Evolutionary conservation across 2,329 filamentous ascomycete species (phyloP).

Genomic region (Colletotrichum sp.): DNA sequence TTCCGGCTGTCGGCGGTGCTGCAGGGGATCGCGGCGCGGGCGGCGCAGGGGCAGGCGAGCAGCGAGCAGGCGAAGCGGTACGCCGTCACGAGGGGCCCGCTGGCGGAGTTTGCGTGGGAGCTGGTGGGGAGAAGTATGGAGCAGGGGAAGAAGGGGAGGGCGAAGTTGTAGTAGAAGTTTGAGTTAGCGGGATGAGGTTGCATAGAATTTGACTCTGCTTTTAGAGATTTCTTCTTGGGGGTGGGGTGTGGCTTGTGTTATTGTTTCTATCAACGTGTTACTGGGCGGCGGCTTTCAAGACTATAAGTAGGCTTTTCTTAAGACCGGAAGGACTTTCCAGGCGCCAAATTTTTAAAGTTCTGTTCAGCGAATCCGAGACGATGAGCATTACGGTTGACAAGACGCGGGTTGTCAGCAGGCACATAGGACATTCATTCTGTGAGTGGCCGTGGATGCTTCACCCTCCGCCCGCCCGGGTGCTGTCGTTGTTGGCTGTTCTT

Average conservation of each 20-base stretch:
- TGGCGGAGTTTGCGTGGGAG: slow-evolving; percentile 81
- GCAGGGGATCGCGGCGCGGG: slow-evolving; percentile 92
- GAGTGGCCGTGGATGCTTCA: too few relatives aligned
- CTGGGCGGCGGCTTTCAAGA: too few relatives aligned
- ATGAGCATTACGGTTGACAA: too few relatives aligned
- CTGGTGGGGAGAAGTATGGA: slow-evolving; percentile 56
- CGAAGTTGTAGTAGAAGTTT: slow-evolving; percentile 19
- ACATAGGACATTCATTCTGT: too few relatives aligned
- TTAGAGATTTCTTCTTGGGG: too few relatives aligned
- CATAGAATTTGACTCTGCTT: neutral
- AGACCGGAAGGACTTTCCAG: too few relatives aligned
- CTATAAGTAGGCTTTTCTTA: too few relatives aligned
- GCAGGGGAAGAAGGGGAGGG: slow-evolving; percentile 30
- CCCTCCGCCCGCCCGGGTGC: too few relatives aligned
- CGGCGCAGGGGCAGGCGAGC: slow-evolving; percentile 86
- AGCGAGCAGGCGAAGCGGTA: slow-evolving; percentile 81
- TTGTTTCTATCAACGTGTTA: too few relatives aligned
- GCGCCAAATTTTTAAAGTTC: too few relatives aligned
- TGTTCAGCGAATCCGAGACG: rapidly evolving
- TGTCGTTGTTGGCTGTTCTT: rapidly evolving
- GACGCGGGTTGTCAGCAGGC: too few relatives aligned
- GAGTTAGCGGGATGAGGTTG: neutral
- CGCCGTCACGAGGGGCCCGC: slow-evolving; percentile 69
- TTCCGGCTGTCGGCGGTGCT: slow-evolving; percentile 67
- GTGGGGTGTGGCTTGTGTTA: too few relatives aligned